Conservation (phyloP, 306 rosid species). For the Cucurbita argyrosperma region DNA sequence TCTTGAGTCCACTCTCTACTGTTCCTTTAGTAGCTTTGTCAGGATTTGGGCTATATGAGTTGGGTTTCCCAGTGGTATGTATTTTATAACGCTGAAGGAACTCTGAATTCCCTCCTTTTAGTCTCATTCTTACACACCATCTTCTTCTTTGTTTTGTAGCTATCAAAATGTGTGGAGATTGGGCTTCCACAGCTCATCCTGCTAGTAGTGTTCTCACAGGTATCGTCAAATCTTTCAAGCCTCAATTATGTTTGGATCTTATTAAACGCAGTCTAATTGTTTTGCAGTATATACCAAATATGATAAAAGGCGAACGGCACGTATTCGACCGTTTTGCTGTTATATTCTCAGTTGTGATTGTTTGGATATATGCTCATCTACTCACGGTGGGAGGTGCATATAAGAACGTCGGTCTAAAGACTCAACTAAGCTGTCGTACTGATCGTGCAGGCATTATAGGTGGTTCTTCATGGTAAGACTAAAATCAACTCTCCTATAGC, state of each 20-base stretch:
- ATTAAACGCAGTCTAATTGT: neutral
- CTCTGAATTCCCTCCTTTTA: neutral
- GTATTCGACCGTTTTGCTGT: conserved; percentile 76
- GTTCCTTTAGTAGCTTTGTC: conserved; percentile 78
- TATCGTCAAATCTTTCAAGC: conserved; percentile 10
- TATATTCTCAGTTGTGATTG: conserved; percentile 59
- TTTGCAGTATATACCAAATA: conserved; percentile 71
- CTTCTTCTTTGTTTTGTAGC: conserved; percentile 24
- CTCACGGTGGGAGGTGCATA: conserved; percentile 92
- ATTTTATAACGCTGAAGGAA: neutral
- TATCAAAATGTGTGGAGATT: conserved; percentile 82
- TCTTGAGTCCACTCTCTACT: conserved; percentile 79
- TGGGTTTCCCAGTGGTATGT: conserved; percentile 84
- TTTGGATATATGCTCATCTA: conserved; percentile 75
- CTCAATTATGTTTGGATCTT: neutral
- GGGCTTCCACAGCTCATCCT: conserved; percentile 76
- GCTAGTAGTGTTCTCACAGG: conserved; percentile 73
- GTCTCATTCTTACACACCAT: neutral
- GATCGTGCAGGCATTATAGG: conserved; percentile 81
- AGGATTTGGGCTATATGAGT: conserved; percentile 75
- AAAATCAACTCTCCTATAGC: neutral
- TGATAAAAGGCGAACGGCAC: conserved; percentile 35
- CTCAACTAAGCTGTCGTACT: conserved; percentile 72
- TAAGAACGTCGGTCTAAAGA: conserved; percentile 32
- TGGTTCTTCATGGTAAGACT: conserved; percentile 70